Conservation (phyloP, 768 basidiomycete species). For the Cystofilobasidium capitatum region DNA sequence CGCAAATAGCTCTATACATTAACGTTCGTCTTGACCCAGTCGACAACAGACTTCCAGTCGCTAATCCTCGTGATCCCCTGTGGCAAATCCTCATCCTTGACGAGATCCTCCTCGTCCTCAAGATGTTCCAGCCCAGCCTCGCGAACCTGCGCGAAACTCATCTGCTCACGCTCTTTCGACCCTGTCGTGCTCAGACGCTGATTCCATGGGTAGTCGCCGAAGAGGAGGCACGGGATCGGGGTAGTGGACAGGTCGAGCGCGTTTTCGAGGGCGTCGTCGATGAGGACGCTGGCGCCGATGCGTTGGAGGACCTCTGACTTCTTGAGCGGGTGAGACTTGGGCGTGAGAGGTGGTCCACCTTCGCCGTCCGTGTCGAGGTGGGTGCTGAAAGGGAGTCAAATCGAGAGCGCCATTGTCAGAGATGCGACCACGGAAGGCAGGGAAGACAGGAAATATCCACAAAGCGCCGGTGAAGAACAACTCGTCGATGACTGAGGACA, state of each 20-base stretch:
- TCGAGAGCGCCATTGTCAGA: not conserved
- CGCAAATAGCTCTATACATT: too few relatives aligned
- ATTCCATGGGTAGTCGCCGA: slow-evolving; percentile 24
- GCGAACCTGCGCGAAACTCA: slow-evolving; percentile 3
- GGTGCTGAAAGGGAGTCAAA: not conserved
- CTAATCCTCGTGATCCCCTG: slow-evolving; percentile 9
- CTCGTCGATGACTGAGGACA: slow-evolving; percentile 2
- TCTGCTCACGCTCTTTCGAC: slow-evolving; percentile 5
- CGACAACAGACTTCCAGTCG: slow-evolving; percentile 13
- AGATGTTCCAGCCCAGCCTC: not conserved
- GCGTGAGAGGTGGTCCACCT: slow-evolving; percentile 5
- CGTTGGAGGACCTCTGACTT: slow-evolving; percentile 22
- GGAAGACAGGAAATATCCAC: not conserved
- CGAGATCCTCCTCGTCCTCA: slow-evolving; percentile 9
- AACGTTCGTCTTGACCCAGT: not conserved
- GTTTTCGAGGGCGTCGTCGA: slow-evolving; percentile 27
- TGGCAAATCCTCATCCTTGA: slow-evolving; percentile 18
- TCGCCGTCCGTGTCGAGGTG: slow-evolving; percentile 21
- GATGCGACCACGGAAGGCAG: not conserved
- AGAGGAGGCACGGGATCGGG: slow-evolving; percentile 23
- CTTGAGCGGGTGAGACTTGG: slow-evolving; percentile 11
- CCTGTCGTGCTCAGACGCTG: not conserved
- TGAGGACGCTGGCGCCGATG: slow-evolving; percentile 18
- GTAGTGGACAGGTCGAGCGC: slow-evolving; percentile 17
- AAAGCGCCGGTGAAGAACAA: slow-evolving; percentile 25